Conservation (phyloP, 2,329 filamentous ascomycete genomes). For the Cladosporium sp. region DNA sequence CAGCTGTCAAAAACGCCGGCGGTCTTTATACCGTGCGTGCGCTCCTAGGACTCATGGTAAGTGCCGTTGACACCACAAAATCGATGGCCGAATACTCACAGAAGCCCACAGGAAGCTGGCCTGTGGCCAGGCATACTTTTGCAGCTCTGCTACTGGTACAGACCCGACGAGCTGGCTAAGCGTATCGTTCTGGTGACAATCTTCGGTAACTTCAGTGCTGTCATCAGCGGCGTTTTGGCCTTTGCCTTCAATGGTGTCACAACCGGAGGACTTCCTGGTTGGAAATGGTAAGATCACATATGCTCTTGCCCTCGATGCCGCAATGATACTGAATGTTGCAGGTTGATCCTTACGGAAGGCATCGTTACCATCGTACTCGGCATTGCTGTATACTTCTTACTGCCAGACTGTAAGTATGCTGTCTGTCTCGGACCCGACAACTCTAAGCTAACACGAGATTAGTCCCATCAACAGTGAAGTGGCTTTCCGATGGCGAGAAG, state of each 20-base stretch:
- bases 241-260: conserved; percentile 41
- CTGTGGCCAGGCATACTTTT: conserved; percentile 21
- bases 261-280: background rate
- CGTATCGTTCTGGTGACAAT: conserved; percentile 24
- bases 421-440: conserved; percentile 24
- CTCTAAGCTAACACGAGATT: background rate
- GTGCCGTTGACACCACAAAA: too few relatives aligned
- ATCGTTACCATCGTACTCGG: conserved; percentile 52
- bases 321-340: background rate
- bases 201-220: conserved; percentile 45
- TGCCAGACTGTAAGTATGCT: conserved; percentile 58
- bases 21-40: background rate
- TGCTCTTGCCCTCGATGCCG: background rate
- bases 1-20: background rate
- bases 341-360: conserved; percentile 42
- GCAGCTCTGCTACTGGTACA: conserved; percentile 47
- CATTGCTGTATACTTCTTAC: conserved; percentile 53
- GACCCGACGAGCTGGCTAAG: conserved; percentile 48
- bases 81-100: too few relatives aligned
- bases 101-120: conserved; percentile 15
- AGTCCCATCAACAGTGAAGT: background rate
- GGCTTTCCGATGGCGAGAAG: conserved; percentile 41
- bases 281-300: background rate
- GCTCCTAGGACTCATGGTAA: background rate
- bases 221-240: conserved; percentile 49